Conservation (phyloP, 768 basidiomycete genomes). For the Panus rudis region DNA sequence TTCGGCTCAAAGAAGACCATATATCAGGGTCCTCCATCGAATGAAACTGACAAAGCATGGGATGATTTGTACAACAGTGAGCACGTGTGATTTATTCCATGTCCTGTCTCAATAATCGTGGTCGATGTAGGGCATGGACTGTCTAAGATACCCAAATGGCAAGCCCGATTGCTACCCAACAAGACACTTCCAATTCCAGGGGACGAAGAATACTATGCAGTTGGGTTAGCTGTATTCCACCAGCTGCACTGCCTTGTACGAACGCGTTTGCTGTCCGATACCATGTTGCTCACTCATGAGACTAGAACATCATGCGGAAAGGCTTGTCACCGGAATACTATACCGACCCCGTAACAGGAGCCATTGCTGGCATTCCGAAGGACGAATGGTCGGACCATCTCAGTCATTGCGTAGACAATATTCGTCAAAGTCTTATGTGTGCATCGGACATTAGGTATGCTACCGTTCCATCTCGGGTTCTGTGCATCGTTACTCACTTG, state of each 20-base stretch:
- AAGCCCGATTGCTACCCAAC: conserved; percentile 4
- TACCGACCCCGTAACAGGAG: conserved; percentile 3
- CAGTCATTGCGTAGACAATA: conserved; percentile 3
- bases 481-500: background rate
- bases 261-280: background rate
- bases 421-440: conserved; percentile 5
- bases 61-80: conserved; percentile 4
- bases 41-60: conserved; percentile 6
- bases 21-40: conserved; percentile 2
- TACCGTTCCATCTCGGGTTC: background rate
- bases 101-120: background rate
- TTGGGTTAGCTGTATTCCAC: conserved; percentile 5
- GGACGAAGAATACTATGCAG: background rate
- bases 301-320: conserved; percentile 4
- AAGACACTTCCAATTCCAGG: conserved; percentile 2
- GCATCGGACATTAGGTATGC: conserved; percentile 4
- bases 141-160: conserved; percentile 1
- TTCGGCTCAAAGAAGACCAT: background rate
- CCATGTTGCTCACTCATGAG: background rate
- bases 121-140: conserved; percentile 1
- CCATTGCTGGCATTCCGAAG: background rate
- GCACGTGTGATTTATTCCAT: background rate
- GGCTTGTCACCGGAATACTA: conserved; percentile 3
- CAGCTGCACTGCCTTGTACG: conserved; percentile 7
- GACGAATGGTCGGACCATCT: background rate